Evolutionary conservation across 208 protist genomes (phyloP).

Genomic region (Crithidia expoeki): DNA sequence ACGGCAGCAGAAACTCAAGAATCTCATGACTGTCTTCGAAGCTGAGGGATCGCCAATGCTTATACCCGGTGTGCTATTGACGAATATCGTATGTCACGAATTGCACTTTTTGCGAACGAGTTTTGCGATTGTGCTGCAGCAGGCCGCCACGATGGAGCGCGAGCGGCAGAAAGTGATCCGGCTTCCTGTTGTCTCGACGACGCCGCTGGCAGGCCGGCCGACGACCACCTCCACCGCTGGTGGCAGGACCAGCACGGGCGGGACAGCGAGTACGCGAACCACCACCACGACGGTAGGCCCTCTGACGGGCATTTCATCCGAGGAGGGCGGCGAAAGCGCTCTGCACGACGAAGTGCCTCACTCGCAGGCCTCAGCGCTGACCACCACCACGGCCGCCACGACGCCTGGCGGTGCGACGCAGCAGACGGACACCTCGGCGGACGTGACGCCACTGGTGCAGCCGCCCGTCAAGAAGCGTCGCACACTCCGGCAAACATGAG

Average conservation of each 20-base stretch:
- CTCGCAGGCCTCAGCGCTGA: conserved; percentile 32
- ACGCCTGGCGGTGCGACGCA: conserved; percentile 6
- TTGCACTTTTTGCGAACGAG: conserved; percentile 75
- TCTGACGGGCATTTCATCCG: conserved; percentile 5
- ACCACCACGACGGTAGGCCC: conserved; percentile 20
- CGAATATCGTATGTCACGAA: conserved; percentile 84
- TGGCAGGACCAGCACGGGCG: conserved; percentile 8
- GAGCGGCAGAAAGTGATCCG: conserved; percentile 39
- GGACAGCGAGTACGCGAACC: conserved; percentile 19
- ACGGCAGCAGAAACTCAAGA: conserved; percentile 80
- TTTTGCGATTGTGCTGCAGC: conserved; percentile 77
- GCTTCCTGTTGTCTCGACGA: conserved; percentile 19
- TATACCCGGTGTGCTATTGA: conserved; percentile 87
- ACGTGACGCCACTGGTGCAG: conserved; percentile 25
- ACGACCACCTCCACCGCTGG: conserved; percentile 11
- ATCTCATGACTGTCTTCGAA: conserved; percentile 84
- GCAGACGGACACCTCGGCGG: conserved; percentile 19
- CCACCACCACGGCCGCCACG: conserved; percentile 27
- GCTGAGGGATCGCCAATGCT: conserved; percentile 72
- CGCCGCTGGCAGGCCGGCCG: conserved; percentile 8
- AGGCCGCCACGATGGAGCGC: conserved; percentile 71
- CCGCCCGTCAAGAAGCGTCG: conserved; percentile 83
- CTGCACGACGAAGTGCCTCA: conserved; percentile 18
- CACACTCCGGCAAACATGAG: conserved; percentile 77
- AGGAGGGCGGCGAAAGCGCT: conserved; percentile 15